phyloP scores from a whole-genome alignment of 495 filamentous ascomycete species.

The Zalerion maritima region DNA sequence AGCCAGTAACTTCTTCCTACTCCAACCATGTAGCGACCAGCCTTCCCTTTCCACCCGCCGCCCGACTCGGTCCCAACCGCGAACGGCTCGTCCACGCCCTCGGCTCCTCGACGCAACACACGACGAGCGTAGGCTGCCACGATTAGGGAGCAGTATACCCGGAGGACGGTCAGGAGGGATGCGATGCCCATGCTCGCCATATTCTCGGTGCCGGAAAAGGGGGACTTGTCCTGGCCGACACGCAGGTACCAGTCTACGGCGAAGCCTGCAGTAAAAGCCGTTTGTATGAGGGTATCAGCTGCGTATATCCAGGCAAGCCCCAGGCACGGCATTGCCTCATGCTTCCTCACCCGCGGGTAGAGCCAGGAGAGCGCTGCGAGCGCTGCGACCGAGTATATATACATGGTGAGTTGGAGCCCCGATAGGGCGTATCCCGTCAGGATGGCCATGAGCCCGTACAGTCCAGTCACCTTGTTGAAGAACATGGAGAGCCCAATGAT shows the following conservation, averaged over 20 bases:
- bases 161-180: conserved; percentile 50
- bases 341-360: conserved; percentile 54
- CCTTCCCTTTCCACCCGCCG: conserved; percentile 58
- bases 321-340: conserved; percentile 52
- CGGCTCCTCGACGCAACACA: conserved; percentile 41
- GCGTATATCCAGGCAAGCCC: conserved; percentile 62
- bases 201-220: conserved; percentile 31
- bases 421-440: conserved; percentile 51
- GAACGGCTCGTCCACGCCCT: conserved; percentile 42
- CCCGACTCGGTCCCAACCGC: conserved; percentile 49
- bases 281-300: conserved; percentile 66
- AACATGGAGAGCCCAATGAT: conserved; percentile 63
- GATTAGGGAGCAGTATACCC: conserved; percentile 65
- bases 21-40: conserved; percentile 58
- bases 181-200: conserved; percentile 64
- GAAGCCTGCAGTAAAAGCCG: conserved; percentile 63
- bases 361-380: conserved; percentile 47
- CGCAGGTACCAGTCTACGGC: conserved; percentile 72
- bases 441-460: conserved; percentile 79
- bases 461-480: conserved; percentile 75
- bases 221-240: conserved; percentile 26
- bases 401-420: conserved; percentile 59
- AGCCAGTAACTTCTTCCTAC: conserved; percentile 66
- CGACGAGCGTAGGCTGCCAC: conserved; percentile 66
- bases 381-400: conserved; percentile 64